Evolutionary conservation across 768 basidiomycete genomes (phyloP).

Genomic region (Lactarius quietus): DNA sequence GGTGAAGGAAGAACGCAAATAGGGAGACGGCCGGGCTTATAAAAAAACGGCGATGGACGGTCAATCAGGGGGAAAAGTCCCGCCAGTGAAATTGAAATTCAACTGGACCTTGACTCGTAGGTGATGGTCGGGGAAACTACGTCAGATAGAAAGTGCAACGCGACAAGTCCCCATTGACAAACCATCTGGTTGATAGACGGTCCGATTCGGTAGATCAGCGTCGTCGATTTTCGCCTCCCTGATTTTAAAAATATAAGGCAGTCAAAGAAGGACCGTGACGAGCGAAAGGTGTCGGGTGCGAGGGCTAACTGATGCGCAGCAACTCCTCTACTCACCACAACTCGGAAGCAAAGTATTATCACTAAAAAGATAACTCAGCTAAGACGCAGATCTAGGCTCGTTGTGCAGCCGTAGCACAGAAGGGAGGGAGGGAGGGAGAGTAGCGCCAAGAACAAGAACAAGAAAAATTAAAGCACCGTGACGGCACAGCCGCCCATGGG

Average conservation of each 20-base stretch:
- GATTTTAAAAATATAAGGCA: neutral
- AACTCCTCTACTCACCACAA: conserved; percentile 3
- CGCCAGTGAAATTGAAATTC: too few relatives aligned
- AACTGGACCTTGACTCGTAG: conserved; percentile 36
- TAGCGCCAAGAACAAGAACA: neutral
- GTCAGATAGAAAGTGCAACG: conserved; percentile 14
- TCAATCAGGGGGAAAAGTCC: too few relatives aligned
- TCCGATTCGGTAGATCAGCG: neutral
- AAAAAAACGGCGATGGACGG: neutral
- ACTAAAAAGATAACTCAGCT: neutral
- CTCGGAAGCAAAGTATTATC: neutral
- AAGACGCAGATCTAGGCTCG: neutral
- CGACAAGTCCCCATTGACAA: conserved; percentile 1
- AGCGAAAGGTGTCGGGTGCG: neutral
- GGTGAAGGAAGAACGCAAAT: conserved; percentile 39
- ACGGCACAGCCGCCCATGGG: too few relatives aligned
- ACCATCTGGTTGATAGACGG: conserved; percentile 18
- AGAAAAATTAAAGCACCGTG: too few relatives aligned
- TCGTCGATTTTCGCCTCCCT: conserved; percentile 16
- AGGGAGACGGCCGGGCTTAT: conserved; percentile 49
- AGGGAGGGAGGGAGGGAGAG: conserved; percentile 6
- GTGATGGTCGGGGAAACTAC: conserved; percentile 3
- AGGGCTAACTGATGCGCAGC: neutral
- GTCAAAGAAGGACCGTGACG: neutral
- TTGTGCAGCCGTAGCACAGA: neutral